Evolutionary conservation across 257 asterid species (phyloP), one percentile per base, ranked within the genome.

Genomic region (Primulina tabacum): DNA sequence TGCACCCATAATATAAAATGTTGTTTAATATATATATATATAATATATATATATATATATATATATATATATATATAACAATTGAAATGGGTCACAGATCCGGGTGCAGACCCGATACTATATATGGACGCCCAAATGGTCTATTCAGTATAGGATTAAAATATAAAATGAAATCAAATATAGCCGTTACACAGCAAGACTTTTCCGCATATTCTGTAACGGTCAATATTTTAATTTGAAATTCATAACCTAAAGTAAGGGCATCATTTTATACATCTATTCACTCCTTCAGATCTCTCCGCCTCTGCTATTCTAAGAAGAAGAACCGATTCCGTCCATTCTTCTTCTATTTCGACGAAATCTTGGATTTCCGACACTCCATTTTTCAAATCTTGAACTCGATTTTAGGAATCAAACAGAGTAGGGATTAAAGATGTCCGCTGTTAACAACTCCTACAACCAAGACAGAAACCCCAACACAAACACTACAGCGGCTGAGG

Each of bases 391-490:
- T 67, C n/a, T 37, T 17, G 8, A 28, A 20, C 7, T 35, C 47
- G 14, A 26, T 60, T 59, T 59, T 28, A n/a, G 16, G 72, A 24
- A n/a, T 47, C 16, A 32, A 8, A n/a, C 9, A 9, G 64, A 50
- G 2, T 33, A 34, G 57, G 9, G 20, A 20, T 24, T 10, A 26
- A 26, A 40, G 52, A 82, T 77, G 82, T 73, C 85, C 0, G 64
- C 83, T 35, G 65, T 79, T 57, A 82, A 74, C 75, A 74, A 76
- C 33, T 72, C 38, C 37, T 21, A 26, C 58, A 30, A 11, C 37
- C 69, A 76, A 20, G 78, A 73, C 78, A 70, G 69, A 61, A 77
- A 62, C 65, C 69, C 69, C 61, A 82, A 64, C 65, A 62, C 75
- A 73, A 78, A 79, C 26, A 72, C 77, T 32, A 71, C 72, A 11